Conservation (phyloP, 2,329 filamentous ascomycete genomes). For the Paraphaeosphaeria minitans region DNA sequence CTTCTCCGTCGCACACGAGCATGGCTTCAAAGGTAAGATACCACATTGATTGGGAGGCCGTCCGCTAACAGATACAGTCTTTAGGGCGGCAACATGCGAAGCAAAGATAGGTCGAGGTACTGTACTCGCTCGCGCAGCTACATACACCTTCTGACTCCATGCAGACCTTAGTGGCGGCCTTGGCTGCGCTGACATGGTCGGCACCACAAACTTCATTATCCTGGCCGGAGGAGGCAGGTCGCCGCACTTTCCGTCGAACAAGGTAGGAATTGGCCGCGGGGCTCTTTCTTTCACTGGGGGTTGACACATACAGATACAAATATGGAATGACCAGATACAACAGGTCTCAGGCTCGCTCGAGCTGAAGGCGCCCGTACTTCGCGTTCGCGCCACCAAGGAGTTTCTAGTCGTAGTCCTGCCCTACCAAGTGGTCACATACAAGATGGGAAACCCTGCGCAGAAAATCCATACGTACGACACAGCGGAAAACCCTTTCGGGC, state of each 20-base stretch:
- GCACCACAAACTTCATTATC: constrained; percentile 83
- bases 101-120: constrained; percentile 39
- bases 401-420: constrained; percentile 81
- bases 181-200: constrained; percentile 83
- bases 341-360: constrained; percentile 77
- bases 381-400: constrained; percentile 75
- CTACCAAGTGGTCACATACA: constrained; percentile 81
- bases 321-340: constrained; percentile 88
- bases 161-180: constrained; percentile 66
- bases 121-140: neutral
- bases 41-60: neutral
- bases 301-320: constrained; percentile 65
- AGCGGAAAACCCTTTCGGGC: constrained; percentile 78
- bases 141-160: constrained; percentile 21
- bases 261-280: constrained; percentile 57
- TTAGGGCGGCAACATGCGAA: constrained; percentile 38
- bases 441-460: constrained; percentile 73
- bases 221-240: constrained; percentile 86
- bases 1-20: constrained; percentile 85
- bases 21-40: constrained; percentile 78
- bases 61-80: constrained; percentile 33
- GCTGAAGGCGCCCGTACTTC: constrained; percentile 78
- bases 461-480: constrained; percentile 82
- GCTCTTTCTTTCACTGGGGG: constrained; percentile 11
- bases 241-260: constrained; percentile 86